Base-by-base conservation (phyloP, 2,329 filamentous ascomycete genomes). In the Teratosphaeria nubilosa region DNA sequence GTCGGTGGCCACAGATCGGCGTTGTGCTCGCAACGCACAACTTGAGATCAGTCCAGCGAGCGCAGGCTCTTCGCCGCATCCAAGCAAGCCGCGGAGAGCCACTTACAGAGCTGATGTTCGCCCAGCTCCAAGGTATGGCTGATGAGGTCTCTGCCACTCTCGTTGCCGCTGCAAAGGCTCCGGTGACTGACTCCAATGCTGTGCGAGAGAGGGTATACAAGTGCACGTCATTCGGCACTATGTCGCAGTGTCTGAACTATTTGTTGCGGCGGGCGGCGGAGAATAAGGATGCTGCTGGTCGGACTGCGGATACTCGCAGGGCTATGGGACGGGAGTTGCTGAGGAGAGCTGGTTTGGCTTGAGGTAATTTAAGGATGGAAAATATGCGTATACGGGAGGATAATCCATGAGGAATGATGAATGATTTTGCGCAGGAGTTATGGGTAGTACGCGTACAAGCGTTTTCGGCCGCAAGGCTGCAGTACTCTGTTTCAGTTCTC, bases 61-160 rank as follows among this genome's bases (percentile, higher is more conserved):
- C 81, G 1, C 77, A 79, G 58, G 66, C 71, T 6, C 72, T 82
- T 10, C 78, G 80, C 55, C 74, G 77, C 51, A 63, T 74, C 22
- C 80, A 82, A 54, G 64, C 73, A 30, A 63, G 66, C 51, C 68
- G 67, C 3, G 68, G 72, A 48, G 60, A 78, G 60, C 48, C 73
- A 2, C 76, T 76, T 3, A 77, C 81, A 1, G 75, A 78, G 2
- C 73, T 83, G 10, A 73, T 75, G 0, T 91, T 90, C 71, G 88
- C 88, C 2, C 91, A 96, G 75, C 82, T 96, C 0, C 88, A 92
- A 76, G 91, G 92, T 48, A 97, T 97, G 92, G 92, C 92, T 1
- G 92, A 97, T 66, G 91, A 96, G 70, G 85, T 97, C 56, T 90
- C 86, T 58, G 51, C 25, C 27, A 73, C 75, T 2, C 70, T 84